Percentiles rank a stretch among this genome's conserved stretches.
phyloP scores from a whole-genome alignment of 192 early-diverging fungal species.

The Coemansia asiatica region DNA sequence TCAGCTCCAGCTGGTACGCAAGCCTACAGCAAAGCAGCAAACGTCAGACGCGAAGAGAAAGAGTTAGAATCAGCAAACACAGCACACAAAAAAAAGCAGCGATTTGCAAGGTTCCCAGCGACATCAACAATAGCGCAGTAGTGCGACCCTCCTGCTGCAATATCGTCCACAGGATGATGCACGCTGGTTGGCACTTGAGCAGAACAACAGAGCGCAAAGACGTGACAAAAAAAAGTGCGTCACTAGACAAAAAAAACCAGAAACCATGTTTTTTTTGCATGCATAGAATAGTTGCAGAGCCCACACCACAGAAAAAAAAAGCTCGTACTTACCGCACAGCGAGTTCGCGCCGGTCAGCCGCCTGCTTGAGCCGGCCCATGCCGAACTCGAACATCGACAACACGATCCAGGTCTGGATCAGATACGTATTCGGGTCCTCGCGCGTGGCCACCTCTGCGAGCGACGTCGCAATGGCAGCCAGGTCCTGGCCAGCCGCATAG shows the following conservation, averaged over 20 bases:
- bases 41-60: neutral
- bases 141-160: neutral
- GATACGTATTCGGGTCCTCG: slow-evolving; percentile 55
- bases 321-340: slow-evolving; percentile 46
- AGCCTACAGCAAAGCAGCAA: slow-evolving; percentile 20
- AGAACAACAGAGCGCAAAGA: neutral
- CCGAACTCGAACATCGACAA: slow-evolving; percentile 57
- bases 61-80: neutral
- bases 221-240: neutral
- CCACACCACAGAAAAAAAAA: slow-evolving; percentile 2
- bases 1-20: slow-evolving; percentile 54
- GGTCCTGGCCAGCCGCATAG: slow-evolving; percentile 52
- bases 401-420: slow-evolving; percentile 56
- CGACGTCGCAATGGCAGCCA: slow-evolving; percentile 55
- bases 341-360: slow-evolving; percentile 53
- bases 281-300: neutral
- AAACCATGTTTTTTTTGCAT: neutral
- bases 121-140: neutral
- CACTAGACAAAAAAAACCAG: neutral
- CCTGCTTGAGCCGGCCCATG: slow-evolving; percentile 51
- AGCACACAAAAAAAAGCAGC: neutral
- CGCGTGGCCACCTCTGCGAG: slow-evolving; percentile 53
- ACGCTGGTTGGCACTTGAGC: neutral
- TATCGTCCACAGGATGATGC: neutral
- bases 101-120: neutral